A percentile compares a stretch with the other conserved stretches of the same genome.
Evolutionary conservation across 2,329 filamentous ascomycete genomes (phyloP).

Genomic region (Tolypocladium ovalisporum): DNA sequence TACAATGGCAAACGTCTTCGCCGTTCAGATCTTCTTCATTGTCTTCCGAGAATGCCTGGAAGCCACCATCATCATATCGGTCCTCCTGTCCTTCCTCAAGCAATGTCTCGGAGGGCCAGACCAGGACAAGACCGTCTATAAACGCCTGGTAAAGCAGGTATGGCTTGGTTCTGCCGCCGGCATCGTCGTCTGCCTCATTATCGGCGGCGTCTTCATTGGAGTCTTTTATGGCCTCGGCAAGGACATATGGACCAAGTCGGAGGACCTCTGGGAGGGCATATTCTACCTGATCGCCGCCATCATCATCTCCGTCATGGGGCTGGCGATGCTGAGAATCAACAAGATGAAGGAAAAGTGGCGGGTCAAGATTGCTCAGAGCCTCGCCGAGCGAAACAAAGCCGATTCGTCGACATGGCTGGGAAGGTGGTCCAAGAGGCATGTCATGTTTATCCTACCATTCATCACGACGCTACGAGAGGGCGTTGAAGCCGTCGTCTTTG

Average conservation of each 20-base stretch:
- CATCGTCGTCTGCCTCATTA: neutral
- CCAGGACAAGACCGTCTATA: neutral
- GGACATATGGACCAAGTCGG: neutral
- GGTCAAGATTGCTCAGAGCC: constrained; percentile 55
- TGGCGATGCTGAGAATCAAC: constrained; percentile 61
- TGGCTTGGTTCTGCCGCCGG: neutral
- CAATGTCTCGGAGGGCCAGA: neutral
- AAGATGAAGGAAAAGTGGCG: constrained; percentile 73
- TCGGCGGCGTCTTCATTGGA: neutral
- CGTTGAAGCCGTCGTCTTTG: neutral
- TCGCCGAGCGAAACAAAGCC: constrained; percentile 38
- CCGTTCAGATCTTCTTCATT: constrained; percentile 72
- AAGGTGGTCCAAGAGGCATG: neutral
- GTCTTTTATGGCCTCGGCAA: neutral
- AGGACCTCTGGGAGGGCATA: neutral
- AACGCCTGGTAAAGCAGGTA: neutral
- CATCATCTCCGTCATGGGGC: constrained; percentile 57
- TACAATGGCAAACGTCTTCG: constrained; percentile 45
- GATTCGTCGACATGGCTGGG: neutral
- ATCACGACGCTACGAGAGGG: neutral
- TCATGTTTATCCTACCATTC: neutral
- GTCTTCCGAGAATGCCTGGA: constrained; percentile 73
- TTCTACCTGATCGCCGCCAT: constrained; percentile 26
- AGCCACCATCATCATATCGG: constrained; percentile 67
- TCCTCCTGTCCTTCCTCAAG: constrained; percentile 33